Conservation (phyloP, 1,284 basidiomycete species). For the Trametes sp. region DNA sequence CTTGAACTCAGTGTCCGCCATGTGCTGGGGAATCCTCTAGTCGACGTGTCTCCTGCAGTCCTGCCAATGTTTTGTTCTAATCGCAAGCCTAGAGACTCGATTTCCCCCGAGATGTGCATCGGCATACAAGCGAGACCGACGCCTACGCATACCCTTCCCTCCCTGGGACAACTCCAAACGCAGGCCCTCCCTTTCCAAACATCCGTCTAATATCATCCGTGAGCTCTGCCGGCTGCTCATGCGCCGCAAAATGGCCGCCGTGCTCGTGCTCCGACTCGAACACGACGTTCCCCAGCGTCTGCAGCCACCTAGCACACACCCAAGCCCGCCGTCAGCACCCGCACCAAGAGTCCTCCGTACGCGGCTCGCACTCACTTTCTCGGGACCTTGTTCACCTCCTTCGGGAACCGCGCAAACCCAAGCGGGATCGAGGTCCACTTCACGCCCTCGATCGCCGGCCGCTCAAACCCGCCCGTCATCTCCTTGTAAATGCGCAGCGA, state of each 20-base stretch:
- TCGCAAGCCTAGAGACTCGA: too few relatives aligned
- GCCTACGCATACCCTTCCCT: constrained; percentile 20
- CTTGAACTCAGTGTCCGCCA: too few relatives aligned
- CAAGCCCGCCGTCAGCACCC: too few relatives aligned
- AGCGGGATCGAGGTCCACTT: constrained; percentile 47
- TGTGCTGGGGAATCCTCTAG: too few relatives aligned
- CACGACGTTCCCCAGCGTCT: constrained; percentile 38
- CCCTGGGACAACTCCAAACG: constrained; percentile 37
- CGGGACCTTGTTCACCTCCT: constrained; percentile 49
- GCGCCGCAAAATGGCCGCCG: constrained; percentile 43
- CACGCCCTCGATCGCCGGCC: neutral
- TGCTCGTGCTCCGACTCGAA: constrained; percentile 33
- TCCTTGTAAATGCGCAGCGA: constrained; percentile 65
- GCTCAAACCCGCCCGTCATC: constrained; percentile 10
- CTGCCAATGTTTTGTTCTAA: too few relatives aligned
- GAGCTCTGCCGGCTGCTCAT: constrained; percentile 39
- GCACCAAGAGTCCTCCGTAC: too few relatives aligned
- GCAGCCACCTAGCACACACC: constrained; percentile 30
- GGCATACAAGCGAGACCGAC: too few relatives aligned
- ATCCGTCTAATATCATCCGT: constrained; percentile 39
- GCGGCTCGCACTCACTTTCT: too few relatives aligned
- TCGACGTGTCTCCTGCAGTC: too few relatives aligned
- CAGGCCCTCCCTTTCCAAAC: constrained; percentile 41
- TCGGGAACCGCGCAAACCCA: constrained; percentile 58
- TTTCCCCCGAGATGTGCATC: too few relatives aligned